phyloP scores from a whole-genome alignment of 495 filamentous ascomycete species.

The Penicillium angulare region DNA sequence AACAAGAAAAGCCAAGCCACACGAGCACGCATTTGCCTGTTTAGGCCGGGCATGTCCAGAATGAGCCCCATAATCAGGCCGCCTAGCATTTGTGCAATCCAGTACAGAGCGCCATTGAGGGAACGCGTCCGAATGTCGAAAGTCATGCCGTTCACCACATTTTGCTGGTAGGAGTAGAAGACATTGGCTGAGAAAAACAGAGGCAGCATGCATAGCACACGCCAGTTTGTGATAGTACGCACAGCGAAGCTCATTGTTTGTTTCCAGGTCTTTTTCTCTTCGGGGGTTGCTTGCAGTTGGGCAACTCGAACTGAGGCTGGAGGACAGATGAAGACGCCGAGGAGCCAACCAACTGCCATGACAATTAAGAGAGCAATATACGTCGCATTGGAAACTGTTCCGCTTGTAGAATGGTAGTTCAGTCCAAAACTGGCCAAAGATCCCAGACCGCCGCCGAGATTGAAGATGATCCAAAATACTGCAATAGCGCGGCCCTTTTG shows the following conservation, averaged over 20 bases:
- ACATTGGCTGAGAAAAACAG: constrained; percentile 66
- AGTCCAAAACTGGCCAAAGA: constrained; percentile 48
- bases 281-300: constrained; percentile 20
- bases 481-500: constrained; percentile 52
- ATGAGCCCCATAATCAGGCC: constrained; percentile 48
- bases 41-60: constrained; percentile 43
- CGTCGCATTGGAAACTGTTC: constrained; percentile 46
- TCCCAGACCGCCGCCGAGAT: constrained; percentile 50
- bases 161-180: constrained; percentile 75
- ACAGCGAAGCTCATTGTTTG: constrained; percentile 56
- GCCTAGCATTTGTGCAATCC: constrained; percentile 54
- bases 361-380: constrained; percentile 51
- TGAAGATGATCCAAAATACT: constrained; percentile 56
- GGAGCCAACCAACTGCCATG: constrained; percentile 44
- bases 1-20: constrained; percentile 48
- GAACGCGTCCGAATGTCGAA: constrained; percentile 51
- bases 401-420: constrained; percentile 44
- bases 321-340: constrained; percentile 53
- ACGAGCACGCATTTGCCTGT: constrained; percentile 40
- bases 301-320: constrained; percentile 48
- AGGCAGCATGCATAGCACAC: constrained; percentile 47
- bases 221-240: constrained; percentile 35
- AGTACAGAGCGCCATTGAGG: constrained; percentile 53
- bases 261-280: constrained; percentile 31
- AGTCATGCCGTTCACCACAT: constrained; percentile 49